These are phyloP conservation scores for Kodamaea leandrae DNA, from an alignment of 805 yeast species.

Conservation along the genomic window DNA sequence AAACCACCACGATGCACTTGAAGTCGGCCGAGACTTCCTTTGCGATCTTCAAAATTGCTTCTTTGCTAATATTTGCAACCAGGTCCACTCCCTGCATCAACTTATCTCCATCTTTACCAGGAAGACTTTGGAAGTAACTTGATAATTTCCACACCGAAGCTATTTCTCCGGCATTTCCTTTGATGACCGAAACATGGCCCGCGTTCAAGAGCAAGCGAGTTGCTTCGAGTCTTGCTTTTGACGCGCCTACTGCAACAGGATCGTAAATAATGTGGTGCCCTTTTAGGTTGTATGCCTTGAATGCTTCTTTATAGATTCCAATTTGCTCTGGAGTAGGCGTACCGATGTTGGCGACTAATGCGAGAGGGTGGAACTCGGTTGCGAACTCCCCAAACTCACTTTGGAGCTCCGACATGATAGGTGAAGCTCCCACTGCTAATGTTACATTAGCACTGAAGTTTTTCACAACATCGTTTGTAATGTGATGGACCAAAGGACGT, in stretches of 20 bases:
- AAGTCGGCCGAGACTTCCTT: constrained; percentile 47
- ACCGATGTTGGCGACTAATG: constrained; percentile 73
- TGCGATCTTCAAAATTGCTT: constrained; percentile 40
- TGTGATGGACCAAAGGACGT: constrained; percentile 76
- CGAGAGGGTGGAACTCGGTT: constrained; percentile 43
- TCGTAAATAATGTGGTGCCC: constrained; percentile 73
- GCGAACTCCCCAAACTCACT: constrained; percentile 71
- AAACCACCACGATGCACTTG: constrained; percentile 63
- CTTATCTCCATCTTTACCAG: constrained; percentile 3
- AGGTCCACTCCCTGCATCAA: constrained; percentile 77
- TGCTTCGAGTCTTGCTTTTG: constrained; percentile 51
- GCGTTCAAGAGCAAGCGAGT: constrained; percentile 49
- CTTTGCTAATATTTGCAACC: constrained; percentile 21
- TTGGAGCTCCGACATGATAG: constrained; percentile 77
- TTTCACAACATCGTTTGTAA: constrained; percentile 86
- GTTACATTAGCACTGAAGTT: constrained; percentile 86
- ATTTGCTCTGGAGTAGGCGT: constrained; percentile 52
- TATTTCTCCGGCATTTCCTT: constrained; percentile 87
- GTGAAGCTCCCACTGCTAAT: constrained; percentile 80
- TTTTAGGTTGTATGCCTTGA: constrained; percentile 52
- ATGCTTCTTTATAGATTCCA: constrained; percentile 48
- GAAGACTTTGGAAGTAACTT: constrained; percentile 14
- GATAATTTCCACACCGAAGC: constrained; percentile 49
- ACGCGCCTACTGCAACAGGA: constrained; percentile 93
- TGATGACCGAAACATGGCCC: constrained; percentile 65